phyloP scores from a whole-genome alignment of 495 filamentous ascomycete species.

The Aspergillus cristatus region DNA sequence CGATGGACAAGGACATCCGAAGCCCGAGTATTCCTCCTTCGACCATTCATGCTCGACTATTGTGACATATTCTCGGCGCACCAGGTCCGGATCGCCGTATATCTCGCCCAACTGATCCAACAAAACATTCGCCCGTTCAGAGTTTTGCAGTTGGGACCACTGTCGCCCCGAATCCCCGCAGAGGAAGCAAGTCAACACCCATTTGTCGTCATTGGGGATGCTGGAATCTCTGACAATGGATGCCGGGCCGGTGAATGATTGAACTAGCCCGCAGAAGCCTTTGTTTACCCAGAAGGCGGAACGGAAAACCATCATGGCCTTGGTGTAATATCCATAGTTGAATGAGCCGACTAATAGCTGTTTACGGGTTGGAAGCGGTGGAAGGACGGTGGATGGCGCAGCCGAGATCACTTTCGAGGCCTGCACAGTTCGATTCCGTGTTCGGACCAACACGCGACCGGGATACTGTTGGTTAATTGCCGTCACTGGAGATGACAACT shows the following conservation, averaged over 20 bases:
- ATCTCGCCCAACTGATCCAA: constrained; percentile 4
- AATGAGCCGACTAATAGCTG: constrained; percentile 8
- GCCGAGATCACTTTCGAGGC: constrained; percentile 29
- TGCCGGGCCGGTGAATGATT: constrained; percentile 24
- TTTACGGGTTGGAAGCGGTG: constrained; percentile 16
- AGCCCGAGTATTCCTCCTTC: constrained; percentile 13
- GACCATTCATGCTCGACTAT: constrained; percentile 19
- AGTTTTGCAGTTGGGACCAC: constrained; percentile 15
- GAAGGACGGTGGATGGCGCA: constrained; percentile 20
- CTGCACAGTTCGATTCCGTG: constrained; percentile 6
- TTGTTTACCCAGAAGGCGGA: constrained; percentile 31
- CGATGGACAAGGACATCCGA: constrained; percentile 17
- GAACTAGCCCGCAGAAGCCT: constrained; percentile 25
- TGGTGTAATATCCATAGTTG: constrained; percentile 27
- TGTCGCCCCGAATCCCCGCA: constrained; percentile 20
- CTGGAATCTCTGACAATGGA: constrained; percentile 32
- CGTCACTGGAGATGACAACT: constrained; percentile 13
- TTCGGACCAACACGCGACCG: background rate
- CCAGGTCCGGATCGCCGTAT: background rate
- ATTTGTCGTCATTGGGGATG: constrained; percentile 21
- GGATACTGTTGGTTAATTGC: constrained; percentile 1
- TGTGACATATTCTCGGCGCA: constrained; percentile 9
- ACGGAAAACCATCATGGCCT: constrained; percentile 26
- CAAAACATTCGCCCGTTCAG: constrained; percentile 7
- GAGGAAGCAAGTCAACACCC: constrained; percentile 33